phyloP scores from a whole-genome alignment of 176 grass and related monocot species.

The Echinochloa phyllopogon region DNA sequence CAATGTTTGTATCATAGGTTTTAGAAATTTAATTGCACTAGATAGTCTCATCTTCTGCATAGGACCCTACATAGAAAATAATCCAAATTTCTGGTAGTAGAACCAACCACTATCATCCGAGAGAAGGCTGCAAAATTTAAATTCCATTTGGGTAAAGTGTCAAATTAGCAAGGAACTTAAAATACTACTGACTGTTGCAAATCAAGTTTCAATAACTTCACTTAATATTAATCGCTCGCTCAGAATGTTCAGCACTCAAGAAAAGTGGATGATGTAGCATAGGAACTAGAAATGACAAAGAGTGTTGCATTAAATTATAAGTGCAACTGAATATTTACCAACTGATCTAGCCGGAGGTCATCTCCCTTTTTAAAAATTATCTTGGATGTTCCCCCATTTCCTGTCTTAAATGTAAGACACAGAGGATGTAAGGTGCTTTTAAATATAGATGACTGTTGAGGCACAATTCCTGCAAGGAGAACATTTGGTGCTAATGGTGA shows the following conservation, averaged over 20 bases:
- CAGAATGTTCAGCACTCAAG: neutral
- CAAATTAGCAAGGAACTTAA: neutral
- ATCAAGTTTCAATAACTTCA: too few relatives aligned
- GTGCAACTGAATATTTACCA: constrained; percentile 49
- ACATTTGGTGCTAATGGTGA: constrained; percentile 66
- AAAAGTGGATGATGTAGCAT: neutral
- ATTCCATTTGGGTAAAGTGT: neutral
- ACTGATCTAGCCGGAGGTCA: constrained; percentile 88
- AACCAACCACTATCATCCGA: too few relatives aligned
- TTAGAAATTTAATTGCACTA: too few relatives aligned
- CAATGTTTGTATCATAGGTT: too few relatives aligned
- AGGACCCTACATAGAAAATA: too few relatives aligned
- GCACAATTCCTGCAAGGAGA: constrained; percentile 71
- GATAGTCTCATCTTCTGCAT: too few relatives aligned
- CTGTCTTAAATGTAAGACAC: constrained; percentile 74
- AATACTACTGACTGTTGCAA: neutral
- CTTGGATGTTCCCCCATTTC: constrained; percentile 69
- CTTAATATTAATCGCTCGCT: neutral
- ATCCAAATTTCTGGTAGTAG: too few relatives aligned
- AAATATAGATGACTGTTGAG: constrained; percentile 80
- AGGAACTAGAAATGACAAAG: too few relatives aligned
- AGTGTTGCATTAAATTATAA: neutral
- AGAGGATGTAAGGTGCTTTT: constrained; percentile 79
- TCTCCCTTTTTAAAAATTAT: constrained; percentile 91
- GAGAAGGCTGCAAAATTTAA: too few relatives aligned